Conservation (phyloP, 768 basidiomycete species). For the Cystofilobasidium ferigula region DNA sequence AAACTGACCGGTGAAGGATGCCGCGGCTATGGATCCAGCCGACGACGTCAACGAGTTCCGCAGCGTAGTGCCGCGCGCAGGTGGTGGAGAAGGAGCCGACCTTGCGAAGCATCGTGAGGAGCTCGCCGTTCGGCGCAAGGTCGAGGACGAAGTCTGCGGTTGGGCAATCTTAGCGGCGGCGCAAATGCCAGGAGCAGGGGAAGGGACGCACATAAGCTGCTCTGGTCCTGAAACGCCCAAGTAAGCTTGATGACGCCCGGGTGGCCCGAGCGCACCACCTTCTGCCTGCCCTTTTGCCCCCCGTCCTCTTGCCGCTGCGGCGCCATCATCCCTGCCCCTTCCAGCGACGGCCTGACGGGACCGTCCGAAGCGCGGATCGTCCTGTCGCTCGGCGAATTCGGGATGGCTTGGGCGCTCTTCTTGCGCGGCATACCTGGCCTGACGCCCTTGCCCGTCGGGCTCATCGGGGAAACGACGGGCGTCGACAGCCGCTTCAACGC, state of each 20-base stretch:
- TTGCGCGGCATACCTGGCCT: constrained; percentile 4
- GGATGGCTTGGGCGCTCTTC: neutral
- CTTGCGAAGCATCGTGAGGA: constrained; percentile 10
- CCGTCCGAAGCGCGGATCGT: constrained; percentile 10
- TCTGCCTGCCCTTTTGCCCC: constrained; percentile 18
- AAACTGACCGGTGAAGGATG: constrained; percentile 78
- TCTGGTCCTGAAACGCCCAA: constrained; percentile 75
- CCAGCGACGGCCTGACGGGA: neutral
- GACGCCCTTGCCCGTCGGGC: neutral
- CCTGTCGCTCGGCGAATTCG: constrained; percentile 6
- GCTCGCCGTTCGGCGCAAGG: constrained; percentile 26
- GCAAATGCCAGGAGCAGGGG: neutral
- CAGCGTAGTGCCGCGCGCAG: constrained; percentile 73
- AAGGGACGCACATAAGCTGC: constrained; percentile 60
- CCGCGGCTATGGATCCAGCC: constrained; percentile 83
- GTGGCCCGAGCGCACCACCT: constrained; percentile 45
- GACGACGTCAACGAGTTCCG: constrained; percentile 78
- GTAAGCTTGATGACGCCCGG: constrained; percentile 70
- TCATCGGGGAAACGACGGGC: neutral
- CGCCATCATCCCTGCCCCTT: neutral
- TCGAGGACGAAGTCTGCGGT: constrained; percentile 27
- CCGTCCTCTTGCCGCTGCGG: constrained; percentile 3
- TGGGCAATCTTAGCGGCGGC: neutral
- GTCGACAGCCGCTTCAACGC: constrained; percentile 44
- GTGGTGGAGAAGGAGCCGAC: constrained; percentile 74